Conservation (phyloP, 2,329 filamentous ascomycete species). For the Neofusicoccum sp. region DNA sequence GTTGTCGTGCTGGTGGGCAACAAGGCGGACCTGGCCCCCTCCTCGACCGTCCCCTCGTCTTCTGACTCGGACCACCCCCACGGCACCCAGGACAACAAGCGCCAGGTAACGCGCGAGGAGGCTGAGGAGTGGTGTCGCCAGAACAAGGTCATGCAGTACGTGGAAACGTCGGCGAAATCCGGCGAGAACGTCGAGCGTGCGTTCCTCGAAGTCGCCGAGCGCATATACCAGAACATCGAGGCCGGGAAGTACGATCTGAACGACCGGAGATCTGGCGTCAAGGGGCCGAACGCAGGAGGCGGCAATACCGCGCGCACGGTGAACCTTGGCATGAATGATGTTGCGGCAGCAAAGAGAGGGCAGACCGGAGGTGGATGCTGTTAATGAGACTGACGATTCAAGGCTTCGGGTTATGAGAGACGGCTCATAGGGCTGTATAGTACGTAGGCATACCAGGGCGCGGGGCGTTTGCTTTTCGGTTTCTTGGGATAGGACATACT, state of each 20-base stretch:
- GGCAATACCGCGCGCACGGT: constrained; percentile 43
- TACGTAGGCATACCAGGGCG: constrained; percentile 9
- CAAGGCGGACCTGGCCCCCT: constrained; percentile 75
- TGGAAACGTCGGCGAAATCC: constrained; percentile 94
- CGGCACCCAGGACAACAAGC: constrained; percentile 55
- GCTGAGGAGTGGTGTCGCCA: constrained; percentile 83
- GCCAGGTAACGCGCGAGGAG: constrained; percentile 78
- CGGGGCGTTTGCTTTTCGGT: constrained; percentile 3
- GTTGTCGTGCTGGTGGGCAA: constrained; percentile 94
- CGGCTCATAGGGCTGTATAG: background rate
- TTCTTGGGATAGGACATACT: background rate
- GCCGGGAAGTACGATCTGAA: constrained; percentile 92
- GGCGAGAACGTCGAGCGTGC: constrained; percentile 92
- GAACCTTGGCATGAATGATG: constrained; percentile 45
- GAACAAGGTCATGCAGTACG: constrained; percentile 88
- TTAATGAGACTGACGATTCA: constrained; percentile 6
- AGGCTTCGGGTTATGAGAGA: background rate
- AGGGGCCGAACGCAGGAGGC: constrained; percentile 58
- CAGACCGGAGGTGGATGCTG: constrained; percentile 27
- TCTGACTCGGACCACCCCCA: constrained; percentile 20
- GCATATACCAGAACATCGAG: constrained; percentile 96
- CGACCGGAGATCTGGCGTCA: constrained; percentile 87
- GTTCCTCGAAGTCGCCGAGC: constrained; percentile 88
- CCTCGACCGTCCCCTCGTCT: constrained; percentile 35
- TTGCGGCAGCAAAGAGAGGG: constrained; percentile 25